Conservation (phyloP, 495 filamentous ascomycete genomes). For the Neurospora discreta region DNA sequence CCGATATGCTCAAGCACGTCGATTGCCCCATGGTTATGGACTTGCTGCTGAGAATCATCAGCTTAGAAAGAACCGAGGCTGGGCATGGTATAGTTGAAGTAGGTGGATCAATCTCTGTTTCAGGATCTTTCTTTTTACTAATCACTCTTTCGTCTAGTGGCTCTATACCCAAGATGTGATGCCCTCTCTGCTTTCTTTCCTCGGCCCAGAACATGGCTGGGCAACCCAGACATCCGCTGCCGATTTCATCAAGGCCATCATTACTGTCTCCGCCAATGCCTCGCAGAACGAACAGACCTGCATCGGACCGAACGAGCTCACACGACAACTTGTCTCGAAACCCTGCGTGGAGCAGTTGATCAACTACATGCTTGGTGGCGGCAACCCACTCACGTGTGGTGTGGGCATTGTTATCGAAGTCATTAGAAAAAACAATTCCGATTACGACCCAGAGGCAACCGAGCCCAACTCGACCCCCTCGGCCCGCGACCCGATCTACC, state of each 20-base stretch:
- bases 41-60: constrained; percentile 92
- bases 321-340: constrained; percentile 87
- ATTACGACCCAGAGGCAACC: constrained; percentile 88
- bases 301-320: constrained; percentile 95
- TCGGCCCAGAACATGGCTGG: constrained; percentile 68
- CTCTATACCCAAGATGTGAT: constrained; percentile 86
- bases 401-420: constrained; percentile 98
- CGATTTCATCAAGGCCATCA: constrained; percentile 97
- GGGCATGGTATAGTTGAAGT: constrained; percentile 93
- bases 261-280: constrained; percentile 96
- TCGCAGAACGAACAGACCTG: constrained; percentile 96
- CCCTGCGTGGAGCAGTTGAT: constrained; percentile 73
- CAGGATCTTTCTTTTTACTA: constrained; percentile 8
- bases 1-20: constrained; percentile 82
- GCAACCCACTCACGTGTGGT: constrained; percentile 90
- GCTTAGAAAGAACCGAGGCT: constrained; percentile 82
- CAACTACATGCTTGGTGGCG: constrained; percentile 82
- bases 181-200: constrained; percentile 73
- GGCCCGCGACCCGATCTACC: constrained; percentile 88
- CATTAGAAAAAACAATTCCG: constrained; percentile 98
- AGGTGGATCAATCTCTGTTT: constrained; percentile 20
- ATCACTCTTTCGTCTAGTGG: constrained; percentile 48
- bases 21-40: constrained; percentile 99
- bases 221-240: constrained; percentile 93
- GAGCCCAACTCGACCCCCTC: constrained; percentile 68